Base-by-base conservation (phyloP, 805 yeast genomes). In the Candida incommunis region DNA sequence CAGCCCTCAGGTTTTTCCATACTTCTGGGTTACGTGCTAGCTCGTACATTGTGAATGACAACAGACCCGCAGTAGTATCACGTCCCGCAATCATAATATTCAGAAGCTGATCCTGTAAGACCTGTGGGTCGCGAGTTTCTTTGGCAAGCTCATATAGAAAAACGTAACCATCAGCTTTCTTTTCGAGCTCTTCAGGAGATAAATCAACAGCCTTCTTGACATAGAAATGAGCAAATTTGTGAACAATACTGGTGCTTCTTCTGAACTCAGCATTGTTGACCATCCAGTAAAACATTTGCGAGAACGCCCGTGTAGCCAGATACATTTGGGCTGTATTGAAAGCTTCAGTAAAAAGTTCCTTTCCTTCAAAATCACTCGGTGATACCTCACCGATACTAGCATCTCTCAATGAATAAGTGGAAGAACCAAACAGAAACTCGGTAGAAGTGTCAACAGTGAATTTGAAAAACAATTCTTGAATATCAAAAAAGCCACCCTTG, bases 11-110 rank as follows among this genome's bases (percentile, higher is more conserved):
- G 46, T 59, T 61, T 13, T 51, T 46, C 57, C 63, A 68, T 5
- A 65, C 53, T 1, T 54, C 55, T 4, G 71, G 71, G 48, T 68
- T 54, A 49, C 67, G 57, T 4, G 72, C 65, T 43, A 70, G 57
- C 52, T 68, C 73, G 48, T 55, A 66, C 46, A 68, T 54, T 21
- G 63, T 50, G 49, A 67, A 70, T 3, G 71, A 63, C 37, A 71
- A 61, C 37, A 69, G 57, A 4, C 72, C 67, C 2, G 74, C 74
- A 9, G 76, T 71, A 23, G 75, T 71, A 51, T 71, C 75, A 50
- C 75, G 62, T 20, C 74, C 75, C 15, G 75, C 76, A 35, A 69
- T 50, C 47, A 71, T 60, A 45, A 71, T 67, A 51, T 68, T 71
- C 53, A 71, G 60, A 46, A 65, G 54, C 56, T 71, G 75, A 51